A percentile compares a stretch with the other conserved stretches of the same genome.
phyloP scores from a whole-genome alignment of 208 protist species.

The Wallacemonas rigidus region DNA sequence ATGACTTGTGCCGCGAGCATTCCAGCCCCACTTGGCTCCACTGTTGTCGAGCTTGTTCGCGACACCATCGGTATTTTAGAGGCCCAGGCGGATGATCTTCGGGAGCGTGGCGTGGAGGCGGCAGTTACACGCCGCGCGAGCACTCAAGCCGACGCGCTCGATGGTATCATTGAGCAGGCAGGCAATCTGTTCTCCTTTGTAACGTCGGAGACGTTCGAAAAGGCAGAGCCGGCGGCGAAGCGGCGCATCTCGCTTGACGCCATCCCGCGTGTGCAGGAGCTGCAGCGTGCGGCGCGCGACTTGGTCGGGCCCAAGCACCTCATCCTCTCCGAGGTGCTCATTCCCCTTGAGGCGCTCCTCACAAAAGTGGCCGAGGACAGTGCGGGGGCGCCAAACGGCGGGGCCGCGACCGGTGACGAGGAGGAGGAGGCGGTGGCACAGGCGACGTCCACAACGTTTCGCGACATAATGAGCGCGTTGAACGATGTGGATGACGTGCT shows the following conservation, averaged over 20 bases:
- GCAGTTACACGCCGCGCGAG: conserved; percentile 1
- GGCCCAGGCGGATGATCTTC: conserved; percentile 3
- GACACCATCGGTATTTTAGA: neutral
- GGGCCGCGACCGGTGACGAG: conserved; percentile 13
- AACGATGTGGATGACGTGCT: conserved; percentile 44
- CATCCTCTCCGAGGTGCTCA: conserved; percentile 49
- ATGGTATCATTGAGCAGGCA: conserved; percentile 17
- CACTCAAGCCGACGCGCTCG: neutral
- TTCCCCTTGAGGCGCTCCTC: conserved; percentile 53
- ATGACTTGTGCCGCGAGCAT: conserved; percentile 21
- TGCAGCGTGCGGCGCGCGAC: neutral
- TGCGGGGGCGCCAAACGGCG: conserved; percentile 14
- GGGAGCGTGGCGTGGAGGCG: neutral
- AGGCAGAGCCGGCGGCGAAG: conserved; percentile 14
- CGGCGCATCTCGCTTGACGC: conserved; percentile 13
- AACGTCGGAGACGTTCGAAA: conserved; percentile 10
- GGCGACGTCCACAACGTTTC: conserved; percentile 30
- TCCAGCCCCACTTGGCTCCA: conserved; percentile 10
- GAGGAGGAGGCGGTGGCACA: conserved; percentile 2
- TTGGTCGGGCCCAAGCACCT: conserved; percentile 14
- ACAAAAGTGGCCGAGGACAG: conserved; percentile 24
- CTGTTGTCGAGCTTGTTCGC: neutral
- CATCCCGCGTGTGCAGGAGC: conserved; percentile 3
- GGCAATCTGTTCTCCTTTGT: conserved; percentile 17
- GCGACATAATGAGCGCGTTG: conserved; percentile 37